Conservation (phyloP, 2,329 filamentous ascomycete species). For the Cordyceps militaris region DNA sequence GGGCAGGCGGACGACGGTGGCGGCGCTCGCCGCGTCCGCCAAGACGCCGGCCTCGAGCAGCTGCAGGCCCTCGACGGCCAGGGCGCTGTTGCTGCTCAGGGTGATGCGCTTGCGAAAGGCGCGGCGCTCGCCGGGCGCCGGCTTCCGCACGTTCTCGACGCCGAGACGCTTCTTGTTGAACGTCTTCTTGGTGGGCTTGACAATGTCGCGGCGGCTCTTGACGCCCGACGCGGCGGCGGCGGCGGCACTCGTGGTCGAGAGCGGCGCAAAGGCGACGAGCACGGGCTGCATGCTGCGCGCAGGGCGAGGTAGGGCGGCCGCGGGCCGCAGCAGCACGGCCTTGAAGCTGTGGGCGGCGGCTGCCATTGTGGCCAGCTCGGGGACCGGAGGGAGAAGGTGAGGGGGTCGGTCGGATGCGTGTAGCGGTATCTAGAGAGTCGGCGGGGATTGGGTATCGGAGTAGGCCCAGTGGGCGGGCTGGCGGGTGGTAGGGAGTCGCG, state of each 20-base stretch:
- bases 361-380: constrained; percentile 20
- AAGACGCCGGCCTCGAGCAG: constrained; percentile 52
- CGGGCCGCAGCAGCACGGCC: constrained; percentile 32
- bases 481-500: constrained; percentile 2
- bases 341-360: constrained; percentile 33
- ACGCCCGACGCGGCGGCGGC: constrained; percentile 21
- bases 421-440: not conserved
- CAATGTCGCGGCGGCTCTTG: constrained; percentile 31
- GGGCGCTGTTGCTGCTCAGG: constrained; percentile 88
- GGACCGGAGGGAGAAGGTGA: not conserved
- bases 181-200: constrained; percentile 35
- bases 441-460: not conserved
- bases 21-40: constrained; percentile 47
- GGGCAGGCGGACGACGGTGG: constrained; percentile 63
- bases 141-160: constrained; percentile 44
- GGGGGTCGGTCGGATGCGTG: not conserved
- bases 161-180: constrained; percentile 45
- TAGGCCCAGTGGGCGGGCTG: constrained; percentile 1
- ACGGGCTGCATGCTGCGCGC: constrained; percentile 26
- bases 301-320: constrained; percentile 22
- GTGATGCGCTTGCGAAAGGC: constrained; percentile 82
- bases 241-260: constrained; percentile 31
- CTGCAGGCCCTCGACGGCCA: constrained; percentile 63
- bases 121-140: constrained; percentile 73
- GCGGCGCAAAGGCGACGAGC: constrained; percentile 30